Evolutionary conservation across 2,329 filamentous ascomycete genomes (phyloP).

Genomic region (Aureobasidium sp.): DNA sequence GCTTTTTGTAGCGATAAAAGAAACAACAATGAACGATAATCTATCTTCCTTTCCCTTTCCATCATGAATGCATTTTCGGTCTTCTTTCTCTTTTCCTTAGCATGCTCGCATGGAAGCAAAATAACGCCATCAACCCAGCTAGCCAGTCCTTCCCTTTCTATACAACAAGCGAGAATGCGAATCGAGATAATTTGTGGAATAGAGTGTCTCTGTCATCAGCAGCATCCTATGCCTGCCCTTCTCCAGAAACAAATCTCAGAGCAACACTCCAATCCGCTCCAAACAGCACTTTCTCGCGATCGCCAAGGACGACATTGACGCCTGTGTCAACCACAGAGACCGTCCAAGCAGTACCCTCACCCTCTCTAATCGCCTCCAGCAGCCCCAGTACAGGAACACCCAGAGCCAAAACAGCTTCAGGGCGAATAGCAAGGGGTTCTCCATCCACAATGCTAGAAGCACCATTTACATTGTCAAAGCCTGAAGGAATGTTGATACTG

Average conservation of each 20-base stretch:
- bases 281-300: constrained; percentile 80
- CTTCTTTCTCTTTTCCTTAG: no score
- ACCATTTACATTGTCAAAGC: constrained; percentile 72
- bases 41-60: no score
- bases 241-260: constrained; percentile 37
- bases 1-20: no score
- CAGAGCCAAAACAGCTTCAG: constrained; percentile 74
- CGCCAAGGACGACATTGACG: constrained; percentile 73
- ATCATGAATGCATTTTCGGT: no score
- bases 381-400: constrained; percentile 82
- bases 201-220: no score
- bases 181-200: no score
- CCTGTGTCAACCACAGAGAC: constrained; percentile 83
- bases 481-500: constrained; percentile 84
- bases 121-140: no score
- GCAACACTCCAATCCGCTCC: constrained; percentile 77
- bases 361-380: constrained; percentile 62
- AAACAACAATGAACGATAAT: no score
- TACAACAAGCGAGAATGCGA: no score
- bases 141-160: no score
- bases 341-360: constrained; percentile 55
- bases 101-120: no score
- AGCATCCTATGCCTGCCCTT: not conserved
- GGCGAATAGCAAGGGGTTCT: constrained; percentile 67
- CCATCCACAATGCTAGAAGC: constrained; percentile 59